A percentile compares a stretch with the other conserved stretches of the same genome.
Conservation (phyloP, 192 early-diverging fungal genomes). For the Umbelopsis sp. region DNA sequence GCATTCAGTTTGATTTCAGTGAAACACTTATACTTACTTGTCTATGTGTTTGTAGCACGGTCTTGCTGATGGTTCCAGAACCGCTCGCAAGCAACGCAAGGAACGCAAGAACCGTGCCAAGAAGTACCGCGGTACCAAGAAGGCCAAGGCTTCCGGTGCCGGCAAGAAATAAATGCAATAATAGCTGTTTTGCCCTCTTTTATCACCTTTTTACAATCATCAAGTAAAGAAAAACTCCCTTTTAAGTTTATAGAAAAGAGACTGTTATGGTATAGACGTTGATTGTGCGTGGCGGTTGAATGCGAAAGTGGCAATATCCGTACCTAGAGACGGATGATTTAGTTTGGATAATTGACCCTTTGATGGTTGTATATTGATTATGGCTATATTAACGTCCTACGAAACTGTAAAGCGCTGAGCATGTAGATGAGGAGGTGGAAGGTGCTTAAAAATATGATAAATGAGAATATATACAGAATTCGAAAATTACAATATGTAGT, state of each 20-base stretch:
- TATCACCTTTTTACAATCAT: conserved; percentile 22
- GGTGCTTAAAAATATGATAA: too few species aligned
- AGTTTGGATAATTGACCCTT: too few species aligned
- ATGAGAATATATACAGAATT: too few species aligned
- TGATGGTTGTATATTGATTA: too few species aligned
- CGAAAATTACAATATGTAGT: too few species aligned
- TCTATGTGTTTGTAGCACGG: conserved; percentile 26
- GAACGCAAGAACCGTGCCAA: conserved; percentile 98
- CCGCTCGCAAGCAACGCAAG: conserved; percentile 97
- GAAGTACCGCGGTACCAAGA: conserved; percentile 98
- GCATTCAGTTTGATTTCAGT: not conserved
- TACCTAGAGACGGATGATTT: too few species aligned
- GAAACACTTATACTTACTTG: not conserved
- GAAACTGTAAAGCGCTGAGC: too few species aligned
- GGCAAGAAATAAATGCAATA: conserved; percentile 61
- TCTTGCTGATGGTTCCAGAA: conserved; percentile 68
- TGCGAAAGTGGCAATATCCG: too few species aligned
- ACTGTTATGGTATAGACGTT: too few species aligned
- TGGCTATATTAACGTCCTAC: too few species aligned
- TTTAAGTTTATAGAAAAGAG: not conserved
- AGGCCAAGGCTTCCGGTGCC: conserved; percentile 69
- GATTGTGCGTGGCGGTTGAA: too few species aligned
- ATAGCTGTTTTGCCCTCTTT: conserved; percentile 12
- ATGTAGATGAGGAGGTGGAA: too few species aligned
- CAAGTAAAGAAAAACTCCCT: conserved; percentile 18